Base-by-base conservation (phyloP, 495 filamentous ascomycete species). In the Trichoderma gamsii region DNA sequence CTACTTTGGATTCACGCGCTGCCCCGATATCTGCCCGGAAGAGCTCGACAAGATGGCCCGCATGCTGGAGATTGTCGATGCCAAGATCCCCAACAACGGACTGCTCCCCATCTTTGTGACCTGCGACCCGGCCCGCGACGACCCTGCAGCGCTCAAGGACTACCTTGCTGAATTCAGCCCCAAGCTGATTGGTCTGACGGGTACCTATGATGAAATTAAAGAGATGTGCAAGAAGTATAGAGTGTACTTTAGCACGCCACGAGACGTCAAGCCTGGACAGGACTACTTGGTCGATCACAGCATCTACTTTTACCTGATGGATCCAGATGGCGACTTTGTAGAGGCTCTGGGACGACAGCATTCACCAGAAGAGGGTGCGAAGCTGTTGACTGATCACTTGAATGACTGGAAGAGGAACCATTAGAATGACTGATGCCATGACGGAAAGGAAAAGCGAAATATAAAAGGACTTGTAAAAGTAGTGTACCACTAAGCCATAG, bases 251-350 rank as follows among this genome's bases (percentile, higher is more conserved):
- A 93, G 90, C 72, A 99, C 95, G 52, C 95, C 95, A 71, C 80
- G 82, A 70, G 82, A 93, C 69, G 91, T 97, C 63, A 88, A 94
- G 82, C 88, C 92, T 2, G 95, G 92, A 11, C 91, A 97, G 81
- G 95, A 99, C 77, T 99, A 99, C 79, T 78, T 99, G 70, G 95
- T 99, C 49, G 95, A 98, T 79, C 95, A 99, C 80, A 97, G 92
- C 74, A 98, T 99, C 70, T 99, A 99, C 82, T 99, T 99, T 75
- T 99, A 99, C 77, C 79, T 99, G 69, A 99, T 99, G 95, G 93
- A 97, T 79, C 95, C 95, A 56, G 96, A 99, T 69, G 93, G 93
- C 16, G 96, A 98, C 78, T 99, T 99, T 76, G 93, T 99, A 29
- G 95, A 99, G 81, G 96, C 92, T 29, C 89, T 99, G 71, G 95